Evolutionary conservation across 148 eudicot species (phyloP).

Genomic region (Chenopodium suecicum): DNA sequence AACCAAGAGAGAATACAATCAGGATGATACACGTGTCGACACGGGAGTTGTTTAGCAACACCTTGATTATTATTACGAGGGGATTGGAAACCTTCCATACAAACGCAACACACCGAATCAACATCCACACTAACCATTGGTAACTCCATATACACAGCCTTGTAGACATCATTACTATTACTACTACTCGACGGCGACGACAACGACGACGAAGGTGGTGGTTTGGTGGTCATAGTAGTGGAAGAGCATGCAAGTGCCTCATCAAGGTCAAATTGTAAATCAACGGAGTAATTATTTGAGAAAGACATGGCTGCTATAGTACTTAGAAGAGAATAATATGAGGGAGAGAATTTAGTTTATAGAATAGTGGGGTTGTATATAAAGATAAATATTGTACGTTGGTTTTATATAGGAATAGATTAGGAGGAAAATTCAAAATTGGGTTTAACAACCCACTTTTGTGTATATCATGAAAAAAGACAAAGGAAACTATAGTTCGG

Average conservation of each 20-base stretch:
- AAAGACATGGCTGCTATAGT: not conserved
- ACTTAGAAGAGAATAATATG: not conserved
- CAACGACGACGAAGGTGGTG: not conserved
- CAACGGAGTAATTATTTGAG: conserved; percentile 13
- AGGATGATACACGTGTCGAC: conserved; percentile 61
- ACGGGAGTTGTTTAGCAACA: conserved; percentile 36
- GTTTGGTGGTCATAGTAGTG: conserved; percentile 8
- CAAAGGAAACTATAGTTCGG: not conserved
- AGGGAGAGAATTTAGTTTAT: not conserved
- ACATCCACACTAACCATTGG: conserved; percentile 22
- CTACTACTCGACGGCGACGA: not conserved
- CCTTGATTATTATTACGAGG: not conserved
- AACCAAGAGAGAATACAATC: conserved; percentile 51
- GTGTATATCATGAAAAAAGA: not conserved
- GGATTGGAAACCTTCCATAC: conserved; percentile 52
- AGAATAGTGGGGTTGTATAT: not conserved
- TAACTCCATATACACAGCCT: conserved; percentile 15
- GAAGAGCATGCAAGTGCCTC: conserved; percentile 37
- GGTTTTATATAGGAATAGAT: not conserved
- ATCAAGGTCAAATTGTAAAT: conserved; percentile 43
- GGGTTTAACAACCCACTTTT: conserved; percentile 14
- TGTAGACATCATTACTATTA: not conserved
- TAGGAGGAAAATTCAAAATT: not conserved
- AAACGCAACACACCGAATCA: conserved; percentile 44
- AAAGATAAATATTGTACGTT: not conserved